A percentile compares a stretch with the other conserved stretches of the same genome.
These are phyloP conservation scores for Aspergillus flavus DNA, from an alignment of 2,329 filamentous ascomycete genomes.

Conservation along the genomic window DNA sequence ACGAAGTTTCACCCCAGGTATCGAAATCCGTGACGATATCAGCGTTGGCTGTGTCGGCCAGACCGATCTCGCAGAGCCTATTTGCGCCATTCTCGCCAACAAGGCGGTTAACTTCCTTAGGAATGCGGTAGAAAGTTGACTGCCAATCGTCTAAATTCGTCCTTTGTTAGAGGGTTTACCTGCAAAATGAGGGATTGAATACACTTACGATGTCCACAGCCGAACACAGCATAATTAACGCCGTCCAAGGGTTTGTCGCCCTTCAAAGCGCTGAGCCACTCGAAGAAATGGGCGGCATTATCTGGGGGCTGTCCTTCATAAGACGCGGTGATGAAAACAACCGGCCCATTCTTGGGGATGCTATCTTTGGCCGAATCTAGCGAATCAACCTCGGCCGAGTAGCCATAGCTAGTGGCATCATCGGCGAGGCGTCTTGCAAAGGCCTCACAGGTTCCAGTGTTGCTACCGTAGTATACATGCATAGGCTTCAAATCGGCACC, in stretches of 20 bases:
- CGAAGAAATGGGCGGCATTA: slow-evolving; percentile 69
- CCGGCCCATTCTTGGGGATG: slow-evolving; percentile 62
- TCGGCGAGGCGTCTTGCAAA: slow-evolving; percentile 65
- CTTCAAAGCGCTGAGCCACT: slow-evolving; percentile 64
- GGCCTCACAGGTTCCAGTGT: slow-evolving; percentile 73
- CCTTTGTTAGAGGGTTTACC: neutral
- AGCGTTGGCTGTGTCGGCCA: slow-evolving; percentile 62
- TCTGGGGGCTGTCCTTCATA: slow-evolving; percentile 76
- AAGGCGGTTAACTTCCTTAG: slow-evolving; percentile 60
- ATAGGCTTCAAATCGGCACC: slow-evolving; percentile 49
- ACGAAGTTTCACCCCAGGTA: slow-evolving; percentile 63
- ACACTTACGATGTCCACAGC: slow-evolving; percentile 59
- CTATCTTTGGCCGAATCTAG: slow-evolving; percentile 65
- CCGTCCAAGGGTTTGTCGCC: slow-evolving; percentile 54
- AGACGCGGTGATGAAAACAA: slow-evolving; percentile 69
- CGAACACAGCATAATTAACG: slow-evolving; percentile 69
- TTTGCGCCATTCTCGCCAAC: slow-evolving; percentile 1
- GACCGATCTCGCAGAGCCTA: slow-evolving; percentile 54
- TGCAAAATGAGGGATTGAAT: neutral
- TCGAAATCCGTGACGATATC: slow-evolving; percentile 72
- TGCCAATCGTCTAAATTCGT: slow-evolving; percentile 47
- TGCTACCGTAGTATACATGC: slow-evolving; percentile 72
- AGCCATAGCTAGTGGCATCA: slow-evolving; percentile 63
- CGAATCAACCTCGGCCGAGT: slow-evolving; percentile 57
- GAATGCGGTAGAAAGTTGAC: slow-evolving; percentile 67